Evolutionary conservation across 176 grass and related monocot genomes (phyloP).

Genomic region (Ampelocalamus luodianensis): DNA sequence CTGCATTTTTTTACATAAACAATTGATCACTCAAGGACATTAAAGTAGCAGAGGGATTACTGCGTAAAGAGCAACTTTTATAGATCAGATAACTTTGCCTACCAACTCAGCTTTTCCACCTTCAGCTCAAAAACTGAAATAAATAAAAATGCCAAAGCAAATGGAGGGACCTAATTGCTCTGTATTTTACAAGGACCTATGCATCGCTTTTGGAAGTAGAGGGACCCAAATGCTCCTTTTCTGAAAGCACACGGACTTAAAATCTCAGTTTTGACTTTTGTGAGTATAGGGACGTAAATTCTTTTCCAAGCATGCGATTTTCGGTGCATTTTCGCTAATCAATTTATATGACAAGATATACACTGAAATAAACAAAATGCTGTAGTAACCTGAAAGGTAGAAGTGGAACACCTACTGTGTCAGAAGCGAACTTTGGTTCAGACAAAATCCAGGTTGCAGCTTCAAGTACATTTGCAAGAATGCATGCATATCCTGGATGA

Average conservation of each 20-base stretch:
- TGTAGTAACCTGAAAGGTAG: constrained; percentile 20
- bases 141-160: constrained; percentile 22
- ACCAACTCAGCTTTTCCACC: constrained; percentile 7
- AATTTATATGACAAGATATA: constrained; percentile 11
- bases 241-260: neutral
- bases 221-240: neutral
- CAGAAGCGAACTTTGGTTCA: constrained; percentile 68
- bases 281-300: neutral
- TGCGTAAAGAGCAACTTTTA: neutral
- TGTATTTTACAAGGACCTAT: neutral
- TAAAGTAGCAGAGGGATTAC: constrained; percentile 13
- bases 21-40: constrained; percentile 6
- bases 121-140: constrained; percentile 1
- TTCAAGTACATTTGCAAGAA: constrained; percentile 99
- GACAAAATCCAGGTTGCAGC: constrained; percentile 81
- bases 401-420: constrained; percentile 57
- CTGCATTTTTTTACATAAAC: neutral
- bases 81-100: neutral
- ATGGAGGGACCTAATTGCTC: neutral
- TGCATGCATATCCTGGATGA: constrained; percentile 91
- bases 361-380: constrained; percentile 16
- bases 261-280: constrained; percentile 23
- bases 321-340: neutral
- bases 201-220: neutral
- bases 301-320: neutral